Conservation (phyloP, 345 rosid species). For the Ricinus communis region DNA sequence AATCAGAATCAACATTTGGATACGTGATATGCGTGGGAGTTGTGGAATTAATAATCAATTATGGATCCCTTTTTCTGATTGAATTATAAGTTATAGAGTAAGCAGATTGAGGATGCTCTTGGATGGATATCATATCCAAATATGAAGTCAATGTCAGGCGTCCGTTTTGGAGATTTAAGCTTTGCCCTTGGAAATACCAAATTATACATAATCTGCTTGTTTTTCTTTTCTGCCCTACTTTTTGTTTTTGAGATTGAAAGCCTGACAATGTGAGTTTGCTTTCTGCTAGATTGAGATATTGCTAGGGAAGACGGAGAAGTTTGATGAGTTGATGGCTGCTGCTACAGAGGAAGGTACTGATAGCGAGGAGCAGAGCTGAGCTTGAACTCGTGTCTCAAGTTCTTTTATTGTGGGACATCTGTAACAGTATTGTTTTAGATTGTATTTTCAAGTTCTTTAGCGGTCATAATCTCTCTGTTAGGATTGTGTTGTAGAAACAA, state of each 20-base stretch:
- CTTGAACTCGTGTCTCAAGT: conserved; percentile 6
- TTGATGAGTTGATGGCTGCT: conserved; percentile 75
- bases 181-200: too few species aligned
- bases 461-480: conserved; percentile 10
- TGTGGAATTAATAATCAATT: too few species aligned
- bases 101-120: too few species aligned
- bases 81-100: too few species aligned
- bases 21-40: too few species aligned
- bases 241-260: neutral
- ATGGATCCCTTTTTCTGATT: too few species aligned
- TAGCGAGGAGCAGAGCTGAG: conserved; percentile 47
- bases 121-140: too few species aligned
- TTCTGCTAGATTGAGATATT: conserved; percentile 56
- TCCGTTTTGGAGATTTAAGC: too few species aligned
- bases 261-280: conserved; percentile 3
- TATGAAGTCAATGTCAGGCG: too few species aligned
- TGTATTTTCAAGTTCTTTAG: conserved; percentile 16
- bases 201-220: too few species aligned
- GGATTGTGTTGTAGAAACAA: conserved; percentile 29
- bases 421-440: conserved; percentile 11
- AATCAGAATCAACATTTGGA: too few species aligned
- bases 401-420: conserved; percentile 7
- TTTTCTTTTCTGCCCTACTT: too few species aligned
- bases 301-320: conserved; percentile 63
- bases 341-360: conserved; percentile 52